Base-by-base conservation (phyloP, 768 basidiomycete genomes). In the Piloderma croceum region DNA sequence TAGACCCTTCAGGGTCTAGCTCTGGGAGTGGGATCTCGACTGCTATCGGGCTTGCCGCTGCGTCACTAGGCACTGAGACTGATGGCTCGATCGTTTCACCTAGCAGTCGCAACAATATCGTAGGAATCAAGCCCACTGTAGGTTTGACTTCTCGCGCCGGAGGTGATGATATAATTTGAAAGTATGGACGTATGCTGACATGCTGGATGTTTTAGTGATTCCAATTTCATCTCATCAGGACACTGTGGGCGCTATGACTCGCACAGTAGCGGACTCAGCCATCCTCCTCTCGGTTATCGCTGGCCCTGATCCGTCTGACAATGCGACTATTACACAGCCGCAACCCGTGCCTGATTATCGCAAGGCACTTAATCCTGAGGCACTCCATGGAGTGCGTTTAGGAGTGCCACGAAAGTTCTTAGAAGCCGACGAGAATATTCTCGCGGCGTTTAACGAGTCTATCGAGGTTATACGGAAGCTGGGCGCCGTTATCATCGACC, bases 401-500 rank as follows among this genome's bases (percentile, higher is more conserved):
- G 74, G 74, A 11, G 64, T 74, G 3, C 68, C 71, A 2, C 62
- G 73, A 4, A 48, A 39, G n/a, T 40, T 37, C 40, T 49, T 37
- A 6, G 48, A 45, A 6, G 48, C 48, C 31, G 29, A 54, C 22
- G n/a, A 46, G 6, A 37, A 53, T 15, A 51, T 62, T 21, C 38
- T 58, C 4, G 44, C 64, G 5, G 65, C 61, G 25, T 74, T 74
- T 51, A 53, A 68, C 27, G 57, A 53, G 3, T 61, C 67, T 3
- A 45, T 75, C 17, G 59, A 60, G 25, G 52, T 59, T 13, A 53
- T 74, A 18, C 52, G 60, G 3, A 43, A 44, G 2, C 58, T 71
- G 4, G 74, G 72, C 12, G 71, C 71, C 6, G 62, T 71, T 1
- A 62, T 84, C 4, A 65, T 83, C 6, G 81, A 84, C 50, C 77